phyloP scores from a whole-genome alignment of 139 green algal genomes.

The Auxenochlorella pyrenoidosa region DNA sequence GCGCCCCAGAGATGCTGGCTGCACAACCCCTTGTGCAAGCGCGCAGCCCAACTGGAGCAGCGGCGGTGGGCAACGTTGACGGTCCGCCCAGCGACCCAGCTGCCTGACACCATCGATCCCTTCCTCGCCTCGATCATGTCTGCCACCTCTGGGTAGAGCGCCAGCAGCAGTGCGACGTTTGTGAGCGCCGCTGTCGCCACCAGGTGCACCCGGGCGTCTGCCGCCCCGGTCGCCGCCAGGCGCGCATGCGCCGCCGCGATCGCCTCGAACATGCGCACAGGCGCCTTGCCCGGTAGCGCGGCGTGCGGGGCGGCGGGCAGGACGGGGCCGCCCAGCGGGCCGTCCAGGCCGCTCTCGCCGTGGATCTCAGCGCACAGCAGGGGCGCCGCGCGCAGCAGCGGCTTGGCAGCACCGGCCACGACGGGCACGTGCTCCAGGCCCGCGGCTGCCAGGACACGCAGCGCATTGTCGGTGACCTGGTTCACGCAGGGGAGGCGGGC shows the following conservation, averaged over 20 bases:
- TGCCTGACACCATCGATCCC: too few species aligned
- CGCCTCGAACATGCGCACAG: conserved; percentile 74
- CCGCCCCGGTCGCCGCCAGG: neutral
- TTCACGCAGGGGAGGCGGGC: neutral
- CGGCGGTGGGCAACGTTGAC: too few species aligned
- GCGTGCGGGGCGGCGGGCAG: conserved; percentile 31
- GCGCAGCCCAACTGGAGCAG: neutral
- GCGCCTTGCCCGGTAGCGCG: conserved; percentile 64
- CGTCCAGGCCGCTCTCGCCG: conserved; percentile 82
- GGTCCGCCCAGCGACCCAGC: neutral
- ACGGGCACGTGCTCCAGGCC: conserved; percentile 83
- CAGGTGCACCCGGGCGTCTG: conserved; percentile 59
- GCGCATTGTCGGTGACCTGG: conserved; percentile 79
- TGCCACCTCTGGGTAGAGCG: conserved; percentile 84
- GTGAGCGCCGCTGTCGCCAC: conserved; percentile 91
- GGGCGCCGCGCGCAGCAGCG: conserved; percentile 73
- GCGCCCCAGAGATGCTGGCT: too few species aligned
- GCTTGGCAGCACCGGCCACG: conserved; percentile 72
- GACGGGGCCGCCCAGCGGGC: conserved; percentile 33
- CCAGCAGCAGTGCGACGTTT: conserved; percentile 92
- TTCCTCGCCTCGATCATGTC: conserved; percentile 70
- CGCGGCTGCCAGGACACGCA: conserved; percentile 73
- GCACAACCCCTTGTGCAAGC: neutral
- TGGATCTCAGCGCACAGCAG: conserved; percentile 94
- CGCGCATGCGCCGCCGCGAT: conserved; percentile 46